phyloP scores from a whole-genome alignment of 163 green algal genomes.

The Scenedesmus sp. region DNA sequence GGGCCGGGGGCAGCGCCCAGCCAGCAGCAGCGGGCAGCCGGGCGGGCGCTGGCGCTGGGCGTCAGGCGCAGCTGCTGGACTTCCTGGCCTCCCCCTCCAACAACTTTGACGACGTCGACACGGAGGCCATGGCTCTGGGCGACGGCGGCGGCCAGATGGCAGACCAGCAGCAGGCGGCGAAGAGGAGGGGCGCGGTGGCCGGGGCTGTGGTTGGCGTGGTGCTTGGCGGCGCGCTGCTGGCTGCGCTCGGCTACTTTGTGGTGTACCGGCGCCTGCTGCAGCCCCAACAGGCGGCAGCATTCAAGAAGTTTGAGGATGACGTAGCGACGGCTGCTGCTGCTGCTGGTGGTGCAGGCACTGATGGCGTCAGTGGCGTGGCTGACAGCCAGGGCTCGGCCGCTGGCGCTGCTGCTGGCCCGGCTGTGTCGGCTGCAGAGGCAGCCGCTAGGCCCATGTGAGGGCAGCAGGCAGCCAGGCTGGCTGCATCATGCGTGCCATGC shows the following conservation, averaged over 20 bases:
- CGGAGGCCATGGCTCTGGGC: not conserved
- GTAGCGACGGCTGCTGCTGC: constrained; percentile 20
- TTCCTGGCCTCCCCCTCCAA: constrained; percentile 14
- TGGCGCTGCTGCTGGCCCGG: not conserved
- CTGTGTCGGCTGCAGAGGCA: not conserved
- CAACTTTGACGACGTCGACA: constrained; percentile 15
- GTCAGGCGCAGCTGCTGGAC: constrained; percentile 39
- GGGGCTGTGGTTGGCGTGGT: constrained; percentile 26
- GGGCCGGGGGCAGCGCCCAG: not conserved
- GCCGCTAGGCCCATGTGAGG: not conserved
- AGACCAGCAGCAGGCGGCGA: not conserved
- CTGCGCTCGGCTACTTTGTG: constrained; percentile 18
- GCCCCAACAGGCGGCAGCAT: constrained; percentile 18
- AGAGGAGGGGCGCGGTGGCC: not conserved
- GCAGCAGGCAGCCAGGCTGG: not conserved
- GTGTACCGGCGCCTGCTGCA: constrained; percentile 3
- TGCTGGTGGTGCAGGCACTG: not conserved
- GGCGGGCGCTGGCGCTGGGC: not conserved
- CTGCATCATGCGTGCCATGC: too few species aligned
- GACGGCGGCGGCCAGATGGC: not conserved
- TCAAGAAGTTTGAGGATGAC: constrained; percentile 45
- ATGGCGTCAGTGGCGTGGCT: not conserved
- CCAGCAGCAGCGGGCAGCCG: not conserved
- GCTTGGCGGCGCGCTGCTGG: not conserved
- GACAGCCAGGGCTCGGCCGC: not conserved